Conservation (phyloP, 371 early-diverging fungal genomes). For the Dipsacomyces acuminosporus region DNA sequence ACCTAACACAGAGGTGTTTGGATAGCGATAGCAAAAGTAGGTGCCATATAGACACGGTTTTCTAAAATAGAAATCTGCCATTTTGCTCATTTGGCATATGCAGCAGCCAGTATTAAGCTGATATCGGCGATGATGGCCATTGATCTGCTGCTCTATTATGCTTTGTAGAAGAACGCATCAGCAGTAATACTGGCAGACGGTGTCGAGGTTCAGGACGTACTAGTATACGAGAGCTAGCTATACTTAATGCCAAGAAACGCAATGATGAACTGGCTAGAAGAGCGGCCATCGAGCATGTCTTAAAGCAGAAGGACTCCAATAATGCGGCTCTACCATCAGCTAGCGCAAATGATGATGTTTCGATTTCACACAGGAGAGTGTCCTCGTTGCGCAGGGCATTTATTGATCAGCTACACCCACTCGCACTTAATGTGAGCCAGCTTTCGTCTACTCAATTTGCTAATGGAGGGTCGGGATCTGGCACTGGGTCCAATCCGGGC, state of each 20-base stretch:
- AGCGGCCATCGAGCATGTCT: slow-evolving; percentile 11
- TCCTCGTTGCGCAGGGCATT: slow-evolving; percentile 15
- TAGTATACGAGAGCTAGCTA: slow-evolving; percentile 8
- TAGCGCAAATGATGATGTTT: not conserved
- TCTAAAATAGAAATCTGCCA: no score
- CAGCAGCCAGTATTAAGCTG: no score
- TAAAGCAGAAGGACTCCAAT: slow-evolving; percentile 5
- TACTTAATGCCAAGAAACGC: slow-evolving; percentile 1
- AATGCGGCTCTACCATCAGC: not conserved
- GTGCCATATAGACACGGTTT: no score
- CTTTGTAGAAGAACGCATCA: no score
- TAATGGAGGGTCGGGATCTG: slow-evolving; percentile 5
- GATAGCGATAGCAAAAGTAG: no score
- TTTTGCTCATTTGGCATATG: no score
- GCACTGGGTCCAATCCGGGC: not conserved
- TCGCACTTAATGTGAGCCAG: slow-evolving; percentile 3
- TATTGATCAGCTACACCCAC: slow-evolving; percentile 28
- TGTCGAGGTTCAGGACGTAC: slow-evolving; percentile 15
- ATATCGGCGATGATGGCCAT: no score
- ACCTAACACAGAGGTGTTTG: not conserved
- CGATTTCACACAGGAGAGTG: not conserved
- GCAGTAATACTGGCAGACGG: not conserved
- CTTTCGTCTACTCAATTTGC: slow-evolving; percentile 1
- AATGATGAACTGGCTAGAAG: slow-evolving; percentile 13
- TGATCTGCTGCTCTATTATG: no score